Evolutionary conservation across 2,329 filamentous ascomycete genomes (phyloP).

Genomic region (Sporothrix globosa): DNA sequence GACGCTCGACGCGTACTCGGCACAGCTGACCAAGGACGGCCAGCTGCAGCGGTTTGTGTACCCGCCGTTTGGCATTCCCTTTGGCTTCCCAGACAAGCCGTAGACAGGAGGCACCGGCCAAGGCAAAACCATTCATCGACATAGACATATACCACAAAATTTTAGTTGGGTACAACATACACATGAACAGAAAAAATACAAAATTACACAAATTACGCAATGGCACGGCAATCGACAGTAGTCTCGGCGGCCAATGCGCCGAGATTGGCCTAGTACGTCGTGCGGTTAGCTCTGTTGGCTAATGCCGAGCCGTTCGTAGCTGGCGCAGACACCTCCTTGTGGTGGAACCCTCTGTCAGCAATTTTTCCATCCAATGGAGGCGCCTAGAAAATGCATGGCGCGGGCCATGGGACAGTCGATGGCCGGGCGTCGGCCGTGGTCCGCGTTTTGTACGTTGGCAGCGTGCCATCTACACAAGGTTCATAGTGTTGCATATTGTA

Average conservation of each 20-base stretch:
- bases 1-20: constrained; percentile 58
- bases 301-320: not conserved
- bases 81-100: constrained; percentile 72
- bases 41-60: constrained; percentile 67
- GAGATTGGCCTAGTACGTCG: not conserved
- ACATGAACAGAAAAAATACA: not conserved
- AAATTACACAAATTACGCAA: not conserved
- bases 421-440: not conserved
- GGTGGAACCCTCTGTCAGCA: not conserved
- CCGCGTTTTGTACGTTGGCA: not conserved
- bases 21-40: constrained; percentile 52
- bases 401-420: not conserved
- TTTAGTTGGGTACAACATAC: not conserved
- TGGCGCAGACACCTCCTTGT: not conserved
- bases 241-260: constrained; percentile 3
- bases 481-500: not conserved
- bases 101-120: not conserved
- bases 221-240: too few species aligned
- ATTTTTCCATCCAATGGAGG: constrained; percentile 24
- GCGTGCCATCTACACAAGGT: not conserved
- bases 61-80: constrained; percentile 68
- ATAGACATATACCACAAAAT: constrained; percentile 4
- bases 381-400: not conserved
- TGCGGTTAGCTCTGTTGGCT: not conserved
- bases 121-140: not conserved